Percentiles rank a stretch among this genome's conserved stretches.
phyloP scores from a whole-genome alignment of 2,329 filamentous ascomycete species.

The Fusarium annulatum region DNA sequence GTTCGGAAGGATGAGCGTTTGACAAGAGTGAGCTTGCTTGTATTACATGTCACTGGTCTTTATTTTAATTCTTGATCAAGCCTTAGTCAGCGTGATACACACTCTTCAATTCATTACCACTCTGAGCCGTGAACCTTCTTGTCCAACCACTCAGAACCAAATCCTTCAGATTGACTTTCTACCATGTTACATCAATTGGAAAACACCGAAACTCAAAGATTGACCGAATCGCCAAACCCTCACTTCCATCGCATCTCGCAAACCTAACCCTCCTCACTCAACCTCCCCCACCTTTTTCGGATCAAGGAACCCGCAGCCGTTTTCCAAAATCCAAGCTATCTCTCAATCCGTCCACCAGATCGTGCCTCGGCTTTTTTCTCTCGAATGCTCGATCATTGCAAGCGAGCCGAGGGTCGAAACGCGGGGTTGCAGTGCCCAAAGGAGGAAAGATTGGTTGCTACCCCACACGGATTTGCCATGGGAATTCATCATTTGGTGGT shows the following conservation, averaged over 20 bases:
- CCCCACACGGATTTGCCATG: slow-evolving; percentile 13
- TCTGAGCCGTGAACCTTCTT: background rate
- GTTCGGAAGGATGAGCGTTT: too few relatives aligned
- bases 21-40: background rate
- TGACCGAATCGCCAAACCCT: background rate
- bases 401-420: slow-evolving; percentile 18
- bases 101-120: background rate
- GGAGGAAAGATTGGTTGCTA: slow-evolving; percentile 22
- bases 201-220: background rate
- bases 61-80: background rate
- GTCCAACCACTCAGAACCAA: background rate
- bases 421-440: slow-evolving; percentile 29
- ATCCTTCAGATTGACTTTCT: background rate
- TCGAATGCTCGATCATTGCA: background rate
- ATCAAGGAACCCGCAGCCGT: background rate
- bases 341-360: slow-evolving; percentile 3
- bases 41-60: background rate
- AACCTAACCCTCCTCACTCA: background rate
- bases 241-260: background rate
- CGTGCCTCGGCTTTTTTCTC: slow-evolving; percentile 16
- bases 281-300: background rate
- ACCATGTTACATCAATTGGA: background rate
- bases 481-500: background rate
- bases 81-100: slow-evolving; percentile 1
- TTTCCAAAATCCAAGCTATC: background rate